Percentiles rank a stretch among this genome's conserved stretches.
These are phyloP conservation scores for Fusarium transvaalense DNA, from an alignment of 2,329 filamentous ascomycete species.

Conservation along the genomic window DNA sequence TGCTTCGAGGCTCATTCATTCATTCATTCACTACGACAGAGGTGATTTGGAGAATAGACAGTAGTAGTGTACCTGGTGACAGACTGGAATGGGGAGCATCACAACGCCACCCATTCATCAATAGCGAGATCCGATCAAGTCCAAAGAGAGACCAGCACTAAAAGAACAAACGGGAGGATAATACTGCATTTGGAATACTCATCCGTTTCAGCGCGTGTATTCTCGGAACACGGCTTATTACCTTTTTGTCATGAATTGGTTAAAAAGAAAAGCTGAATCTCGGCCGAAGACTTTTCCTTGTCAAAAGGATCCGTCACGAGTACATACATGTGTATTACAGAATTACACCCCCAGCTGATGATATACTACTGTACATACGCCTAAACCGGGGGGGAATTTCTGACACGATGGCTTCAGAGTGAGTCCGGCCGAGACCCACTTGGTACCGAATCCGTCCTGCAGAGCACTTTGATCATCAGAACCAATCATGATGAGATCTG, in stretches of 20 bases:
- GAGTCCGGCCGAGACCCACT: slow-evolving; percentile 34
- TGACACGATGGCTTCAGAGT: slow-evolving; percentile 39
- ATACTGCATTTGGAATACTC: slow-evolving; percentile 17
- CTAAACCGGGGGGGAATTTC: slow-evolving; percentile 29
- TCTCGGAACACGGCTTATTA: slow-evolving; percentile 27
- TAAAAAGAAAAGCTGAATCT: slow-evolving; percentile 13
- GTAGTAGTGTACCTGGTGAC: slow-evolving; percentile 14
- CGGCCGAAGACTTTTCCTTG: slow-evolving; percentile 25
- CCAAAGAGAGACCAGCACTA: too few species aligned
- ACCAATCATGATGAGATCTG: background rate
- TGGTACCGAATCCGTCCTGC: background rate
- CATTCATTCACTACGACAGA: too few species aligned
- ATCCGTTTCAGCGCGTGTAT: slow-evolving; percentile 13
- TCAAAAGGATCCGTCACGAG: slow-evolving; percentile 29
- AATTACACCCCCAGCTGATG: too few species aligned
- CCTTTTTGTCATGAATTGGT: slow-evolving; percentile 1
- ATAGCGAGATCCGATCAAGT: background rate
- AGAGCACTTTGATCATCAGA: background rate
- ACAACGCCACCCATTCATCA: slow-evolving; percentile 22
- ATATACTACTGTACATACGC: too few species aligned
- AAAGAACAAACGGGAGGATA: background rate
- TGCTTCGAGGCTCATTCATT: too few species aligned
- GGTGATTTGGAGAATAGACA: background rate
- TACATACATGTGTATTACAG: too few species aligned
- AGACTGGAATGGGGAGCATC: slow-evolving; percentile 21